Evolutionary conservation across 441 rosid species (phyloP), one percentile per base, ranked within the genome.

Genomic region (Codiaeum variegatum): DNA sequence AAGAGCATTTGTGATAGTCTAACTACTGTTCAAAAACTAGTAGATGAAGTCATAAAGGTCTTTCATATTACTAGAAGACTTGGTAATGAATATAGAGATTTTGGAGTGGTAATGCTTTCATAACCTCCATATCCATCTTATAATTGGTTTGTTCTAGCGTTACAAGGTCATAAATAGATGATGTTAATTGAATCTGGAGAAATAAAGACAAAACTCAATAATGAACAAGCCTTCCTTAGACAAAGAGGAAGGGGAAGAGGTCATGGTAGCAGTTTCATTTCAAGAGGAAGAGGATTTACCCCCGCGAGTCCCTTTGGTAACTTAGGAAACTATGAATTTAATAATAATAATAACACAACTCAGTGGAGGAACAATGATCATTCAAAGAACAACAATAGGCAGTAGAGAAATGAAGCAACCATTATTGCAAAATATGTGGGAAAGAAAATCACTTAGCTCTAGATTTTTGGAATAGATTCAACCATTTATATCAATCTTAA

Each of bases 1-100:
- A 69, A 75, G 10, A 12, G 3, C 3, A 12, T 40, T 12, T 68
- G 78, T 42, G 70, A 69, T 52, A 69, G 46, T 10, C 71, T 75
- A 54, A 24, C 62, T 29, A 44, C 61, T 3, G 46, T 65, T 31
- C 52, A 51, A 0, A 64, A 46, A 52, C 63, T 5, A 3, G 4
- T 69, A 3, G 13, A 18, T 12, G 52, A 70, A 21, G 11, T 23
- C 49, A 63, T 19, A 21, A 55, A 55, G 3, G 66, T 42, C 0
- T 63, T 36, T 55, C 60, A 55, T 5, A 12, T 55, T 32, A 42
- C 70, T 38, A 0, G 24, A 62, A 19, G 60, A 59, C n/a, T 56
- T 69, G 34, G 46, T 32, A 47, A 0, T 28, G 0, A 1, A 29
- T 66, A 31, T 1, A 42, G 9, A 66, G 67, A 58, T 63, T 40